Evolutionary conservation across 1,284 basidiomycete species (phyloP).

Genomic region (Cerrena zonata): DNA sequence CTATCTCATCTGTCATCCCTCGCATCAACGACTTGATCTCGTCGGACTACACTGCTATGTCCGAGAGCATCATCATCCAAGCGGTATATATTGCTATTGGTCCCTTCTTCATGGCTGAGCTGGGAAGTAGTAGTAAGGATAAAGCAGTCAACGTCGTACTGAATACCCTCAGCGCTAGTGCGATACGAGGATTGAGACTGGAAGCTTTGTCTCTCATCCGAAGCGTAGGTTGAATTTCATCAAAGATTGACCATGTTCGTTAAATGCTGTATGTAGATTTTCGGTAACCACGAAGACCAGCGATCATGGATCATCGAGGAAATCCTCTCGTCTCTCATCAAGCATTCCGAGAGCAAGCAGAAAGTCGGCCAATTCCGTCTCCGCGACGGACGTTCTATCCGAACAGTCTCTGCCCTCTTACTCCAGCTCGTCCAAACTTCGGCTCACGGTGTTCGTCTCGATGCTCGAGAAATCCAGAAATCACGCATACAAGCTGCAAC

Average conservation of each 20-base stretch:
- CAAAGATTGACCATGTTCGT: conserved; percentile 7
- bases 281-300: conserved; percentile 84
- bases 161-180: conserved; percentile 61
- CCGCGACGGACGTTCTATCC: conserved; percentile 79
- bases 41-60: conserved; percentile 69
- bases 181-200: conserved; percentile 76
- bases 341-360: conserved; percentile 83
- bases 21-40: conserved; percentile 64
- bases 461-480: conserved; percentile 56
- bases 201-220: conserved; percentile 80
- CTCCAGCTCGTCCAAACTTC: conserved; percentile 95
- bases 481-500: conserved; percentile 56
- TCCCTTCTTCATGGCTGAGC: conserved; percentile 84
- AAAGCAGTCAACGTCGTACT: conserved; percentile 47
- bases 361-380: conserved; percentile 80
- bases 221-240: conserved; percentile 50
- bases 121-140: conserved; percentile 48
- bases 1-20: conserved; percentile 59
- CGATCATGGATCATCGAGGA: conserved; percentile 95
- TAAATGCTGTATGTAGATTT: conserved; percentile 51
- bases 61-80: conserved; percentile 83
- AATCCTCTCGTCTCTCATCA: conserved; percentile 83
- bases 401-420: conserved; percentile 86
- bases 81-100: conserved; percentile 87
- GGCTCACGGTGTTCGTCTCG: conserved; percentile 69